A percentile compares a stretch with the other conserved stretches of the same genome.
These are phyloP conservation scores for Macrocybe gigantea DNA, from an alignment of 768 basidiomycete genomes.

Conservation along the genomic window DNA sequence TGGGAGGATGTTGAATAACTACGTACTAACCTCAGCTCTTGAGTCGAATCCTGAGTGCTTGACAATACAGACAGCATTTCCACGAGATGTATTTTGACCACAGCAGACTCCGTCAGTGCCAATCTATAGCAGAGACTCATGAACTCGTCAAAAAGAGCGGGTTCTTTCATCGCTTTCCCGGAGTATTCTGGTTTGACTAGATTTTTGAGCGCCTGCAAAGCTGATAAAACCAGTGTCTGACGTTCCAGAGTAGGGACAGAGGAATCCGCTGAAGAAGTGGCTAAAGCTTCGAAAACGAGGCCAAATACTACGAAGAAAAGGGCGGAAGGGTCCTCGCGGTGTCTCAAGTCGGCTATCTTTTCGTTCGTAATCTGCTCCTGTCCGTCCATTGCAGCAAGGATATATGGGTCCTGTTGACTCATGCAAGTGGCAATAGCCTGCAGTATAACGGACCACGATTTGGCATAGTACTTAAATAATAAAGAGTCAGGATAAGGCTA, in stretches of 20 bases:
- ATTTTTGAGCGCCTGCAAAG: slow-evolving; percentile 71
- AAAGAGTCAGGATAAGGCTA: not conserved
- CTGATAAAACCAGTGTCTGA: slow-evolving; percentile 47
- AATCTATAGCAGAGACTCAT: slow-evolving; percentile 84
- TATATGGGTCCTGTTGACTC: slow-evolving; percentile 58
- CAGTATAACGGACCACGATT: slow-evolving; percentile 77
- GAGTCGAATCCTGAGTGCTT: slow-evolving; percentile 20
- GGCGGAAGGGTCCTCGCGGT: slow-evolving; percentile 58
- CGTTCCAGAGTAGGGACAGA: slow-evolving; percentile 35
- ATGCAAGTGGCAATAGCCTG: slow-evolving; percentile 82
- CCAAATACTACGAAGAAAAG: slow-evolving; percentile 92
- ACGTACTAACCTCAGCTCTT: too few species aligned
- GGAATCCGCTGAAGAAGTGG: slow-evolving; percentile 56
- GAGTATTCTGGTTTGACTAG: slow-evolving; percentile 79
- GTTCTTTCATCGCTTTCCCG: slow-evolving; percentile 76
- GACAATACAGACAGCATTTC: slow-evolving; percentile 63
- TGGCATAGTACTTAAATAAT: slow-evolving; percentile 70
- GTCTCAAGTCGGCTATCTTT: slow-evolving; percentile 15
- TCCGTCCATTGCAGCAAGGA: slow-evolving; percentile 81
- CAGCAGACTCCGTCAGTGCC: slow-evolving; percentile 78
- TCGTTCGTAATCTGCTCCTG: slow-evolving; percentile 33
- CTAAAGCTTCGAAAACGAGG: slow-evolving; percentile 86
- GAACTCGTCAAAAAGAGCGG: slow-evolving; percentile 85
- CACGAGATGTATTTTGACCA: slow-evolving; percentile 64
- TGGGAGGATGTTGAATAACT: too few species aligned